A percentile compares a stretch with the other conserved stretches of the same genome.
phyloP scores from a whole-genome alignment of 441 rosid species.

The Aquilaria agallochum region DNA sequence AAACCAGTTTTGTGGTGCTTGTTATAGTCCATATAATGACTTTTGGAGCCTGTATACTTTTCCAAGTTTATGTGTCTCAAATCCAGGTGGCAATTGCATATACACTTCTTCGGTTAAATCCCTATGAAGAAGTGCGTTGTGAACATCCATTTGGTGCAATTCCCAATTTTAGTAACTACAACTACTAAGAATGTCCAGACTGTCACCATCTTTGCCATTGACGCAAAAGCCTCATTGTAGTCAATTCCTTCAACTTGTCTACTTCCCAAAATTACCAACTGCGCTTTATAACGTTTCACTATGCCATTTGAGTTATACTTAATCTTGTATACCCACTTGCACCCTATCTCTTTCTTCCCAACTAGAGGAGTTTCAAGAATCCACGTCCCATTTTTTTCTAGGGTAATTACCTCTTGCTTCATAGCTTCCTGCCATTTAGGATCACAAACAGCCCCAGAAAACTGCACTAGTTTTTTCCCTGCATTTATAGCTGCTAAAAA shows the following conservation, averaged over 20 bases:
- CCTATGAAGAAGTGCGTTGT: no score
- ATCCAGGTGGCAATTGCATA: no score
- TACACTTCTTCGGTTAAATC: no score
- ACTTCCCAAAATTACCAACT: neutral
- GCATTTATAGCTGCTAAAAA: slow-evolving; percentile 2
- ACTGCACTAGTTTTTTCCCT: neutral
- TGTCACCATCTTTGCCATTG: neutral
- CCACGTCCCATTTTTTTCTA: neutral
- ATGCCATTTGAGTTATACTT: neutral
- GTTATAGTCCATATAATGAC: slow-evolving; percentile 1
- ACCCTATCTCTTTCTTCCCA: neutral
- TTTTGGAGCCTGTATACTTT: neutral
- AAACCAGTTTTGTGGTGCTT: slow-evolving; percentile 10
- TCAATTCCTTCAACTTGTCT: neutral
- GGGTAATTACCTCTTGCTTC: neutral
- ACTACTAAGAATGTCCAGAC: neutral
- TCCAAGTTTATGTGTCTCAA: no score
- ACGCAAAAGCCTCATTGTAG: neutral
- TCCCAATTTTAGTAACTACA: neutral
- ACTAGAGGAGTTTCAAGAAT: neutral
- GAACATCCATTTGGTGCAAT: no score
- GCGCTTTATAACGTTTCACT: neutral
- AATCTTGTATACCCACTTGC: slow-evolving; percentile 1
- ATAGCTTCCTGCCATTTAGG: neutral
- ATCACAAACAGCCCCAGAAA: neutral